A percentile compares a stretch with the other conserved stretches of the same genome.
phyloP scores from a whole-genome alignment of 2,329 filamentous ascomycete genomes.

The Akanthomyces dipterigenus region DNA sequence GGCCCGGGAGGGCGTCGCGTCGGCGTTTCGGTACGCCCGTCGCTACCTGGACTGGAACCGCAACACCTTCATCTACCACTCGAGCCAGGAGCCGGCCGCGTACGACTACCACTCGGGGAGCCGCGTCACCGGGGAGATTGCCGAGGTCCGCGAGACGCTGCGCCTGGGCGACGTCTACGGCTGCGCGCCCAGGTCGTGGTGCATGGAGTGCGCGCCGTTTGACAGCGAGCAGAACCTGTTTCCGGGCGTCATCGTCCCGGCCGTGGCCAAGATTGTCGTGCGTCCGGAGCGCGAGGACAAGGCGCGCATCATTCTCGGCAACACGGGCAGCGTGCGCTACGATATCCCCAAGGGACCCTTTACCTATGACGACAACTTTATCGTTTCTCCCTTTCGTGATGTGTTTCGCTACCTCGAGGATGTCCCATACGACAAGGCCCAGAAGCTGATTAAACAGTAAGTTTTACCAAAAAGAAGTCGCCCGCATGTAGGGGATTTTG shows the following conservation, averaged over 20 bases:
- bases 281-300: slow-evolving; percentile 42
- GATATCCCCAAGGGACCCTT: slow-evolving; percentile 58
- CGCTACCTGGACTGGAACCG: slow-evolving; percentile 65
- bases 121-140: slow-evolving; percentile 42
- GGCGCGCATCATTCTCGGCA: slow-evolving; percentile 51
- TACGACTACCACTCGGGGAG: slow-evolving; percentile 45
- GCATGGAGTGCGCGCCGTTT: slow-evolving; percentile 48
- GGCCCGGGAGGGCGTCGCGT: slow-evolving; percentile 30
- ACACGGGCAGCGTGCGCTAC: slow-evolving; percentile 55
- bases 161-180: slow-evolving; percentile 51
- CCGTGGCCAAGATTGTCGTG: slow-evolving; percentile 44
- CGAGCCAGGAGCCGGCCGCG: slow-evolving; percentile 39
- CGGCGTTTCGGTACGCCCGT: slow-evolving; percentile 43
- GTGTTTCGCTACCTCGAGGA: slow-evolving; percentile 46
- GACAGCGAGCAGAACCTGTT: slow-evolving; percentile 48
- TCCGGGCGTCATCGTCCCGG: slow-evolving; percentile 40
- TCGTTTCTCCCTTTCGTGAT: slow-evolving; percentile 49
- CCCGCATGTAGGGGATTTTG: neutral
- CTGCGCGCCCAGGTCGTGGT: slow-evolving; percentile 55
- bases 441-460: slow-evolving; percentile 24
- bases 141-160: slow-evolving; percentile 41
- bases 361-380: slow-evolving; percentile 46
- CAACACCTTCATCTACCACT: slow-evolving; percentile 58
- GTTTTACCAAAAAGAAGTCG: neutral
- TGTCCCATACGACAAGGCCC: slow-evolving; percentile 41